Evolutionary conservation across 208 protist genomes (phyloP).

Genomic region (Crithidia fasciculata): DNA sequence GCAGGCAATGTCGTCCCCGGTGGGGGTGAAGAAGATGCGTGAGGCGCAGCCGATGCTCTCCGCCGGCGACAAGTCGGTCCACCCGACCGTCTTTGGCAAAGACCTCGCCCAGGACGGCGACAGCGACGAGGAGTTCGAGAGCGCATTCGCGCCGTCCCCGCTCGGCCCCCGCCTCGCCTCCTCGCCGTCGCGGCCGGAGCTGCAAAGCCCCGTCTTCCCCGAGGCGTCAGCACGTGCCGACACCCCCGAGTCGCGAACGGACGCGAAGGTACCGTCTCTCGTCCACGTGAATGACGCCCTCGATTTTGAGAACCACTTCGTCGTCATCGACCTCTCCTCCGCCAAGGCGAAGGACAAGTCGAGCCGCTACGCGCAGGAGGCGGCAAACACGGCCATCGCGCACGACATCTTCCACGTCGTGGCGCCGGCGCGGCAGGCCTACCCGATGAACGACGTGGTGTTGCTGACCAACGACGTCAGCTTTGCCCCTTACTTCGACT

Average conservation of each 20-base stretch:
- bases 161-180: neutral
- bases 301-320: constrained; percentile 78
- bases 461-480: constrained; percentile 77
- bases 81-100: constrained; percentile 12
- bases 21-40: neutral
- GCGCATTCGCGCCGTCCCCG: neutral
- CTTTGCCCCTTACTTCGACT: constrained; percentile 77
- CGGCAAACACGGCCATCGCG: constrained; percentile 57
- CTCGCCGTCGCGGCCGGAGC: neutral
- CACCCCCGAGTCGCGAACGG: neutral
- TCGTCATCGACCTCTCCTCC: constrained; percentile 78
- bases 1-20: neutral
- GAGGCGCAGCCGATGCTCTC: neutral
- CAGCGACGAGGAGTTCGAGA: constrained; percentile 23
- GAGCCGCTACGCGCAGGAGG: constrained; percentile 65
- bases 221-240: neutral
- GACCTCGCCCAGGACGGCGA: constrained; percentile 26
- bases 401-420: constrained; percentile 73
- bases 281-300: constrained; percentile 62
- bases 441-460: constrained; percentile 76
- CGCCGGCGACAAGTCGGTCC: neutral
- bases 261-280: constrained; percentile 24
- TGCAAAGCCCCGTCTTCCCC: constrained; percentile 4
- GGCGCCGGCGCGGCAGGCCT: constrained; percentile 60
- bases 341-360: constrained; percentile 65